A percentile compares a stretch with the other conserved stretches of the same genome.
Conservation (phyloP, 2,329 filamentous ascomycete species). For the Fusarium neocosmosporiellum region DNA sequence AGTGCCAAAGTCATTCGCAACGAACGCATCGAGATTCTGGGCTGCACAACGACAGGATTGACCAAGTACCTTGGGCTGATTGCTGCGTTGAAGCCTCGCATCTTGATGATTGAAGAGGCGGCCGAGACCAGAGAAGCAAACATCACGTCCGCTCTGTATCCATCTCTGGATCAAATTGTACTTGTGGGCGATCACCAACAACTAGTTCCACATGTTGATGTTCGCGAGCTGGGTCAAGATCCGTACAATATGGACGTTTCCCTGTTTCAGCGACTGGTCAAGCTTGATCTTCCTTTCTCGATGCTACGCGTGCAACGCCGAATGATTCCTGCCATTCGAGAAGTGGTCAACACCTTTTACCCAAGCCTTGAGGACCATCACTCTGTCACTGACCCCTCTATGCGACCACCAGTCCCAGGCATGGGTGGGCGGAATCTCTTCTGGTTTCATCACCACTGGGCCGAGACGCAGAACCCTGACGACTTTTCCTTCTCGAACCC, state of each 20-base stretch:
- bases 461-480: slow-evolving; percentile 68
- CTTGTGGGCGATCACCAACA: slow-evolving; percentile 85
- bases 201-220: slow-evolving; percentile 75
- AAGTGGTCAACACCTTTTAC: slow-evolving; percentile 61
- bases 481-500: slow-evolving; percentile 76
- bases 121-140: slow-evolving; percentile 79
- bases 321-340: slow-evolving; percentile 60
- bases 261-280: slow-evolving; percentile 83
- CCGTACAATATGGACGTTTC: slow-evolving; percentile 79
- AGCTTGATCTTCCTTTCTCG: slow-evolving; percentile 70
- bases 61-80: slow-evolving; percentile 83
- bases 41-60: slow-evolving; percentile 81
- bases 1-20: slow-evolving; percentile 59
- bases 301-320: slow-evolving; percentile 75
- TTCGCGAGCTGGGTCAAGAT: slow-evolving; percentile 65
- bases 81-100: slow-evolving; percentile 70
- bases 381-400: slow-evolving; percentile 47
- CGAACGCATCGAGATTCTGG: slow-evolving; percentile 63
- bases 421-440: slow-evolving; percentile 54
- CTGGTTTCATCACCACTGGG: slow-evolving; percentile 66
- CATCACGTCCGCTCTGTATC: slow-evolving; percentile 63
- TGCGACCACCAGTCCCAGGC: slow-evolving; percentile 57
- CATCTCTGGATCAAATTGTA: slow-evolving; percentile 64
- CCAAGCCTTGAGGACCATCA: slow-evolving; percentile 57
- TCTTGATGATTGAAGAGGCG: slow-evolving; percentile 83